phyloP scores from a whole-genome alignment of 257 asterid species.

The Dorcoceras hygrometricum region DNA sequence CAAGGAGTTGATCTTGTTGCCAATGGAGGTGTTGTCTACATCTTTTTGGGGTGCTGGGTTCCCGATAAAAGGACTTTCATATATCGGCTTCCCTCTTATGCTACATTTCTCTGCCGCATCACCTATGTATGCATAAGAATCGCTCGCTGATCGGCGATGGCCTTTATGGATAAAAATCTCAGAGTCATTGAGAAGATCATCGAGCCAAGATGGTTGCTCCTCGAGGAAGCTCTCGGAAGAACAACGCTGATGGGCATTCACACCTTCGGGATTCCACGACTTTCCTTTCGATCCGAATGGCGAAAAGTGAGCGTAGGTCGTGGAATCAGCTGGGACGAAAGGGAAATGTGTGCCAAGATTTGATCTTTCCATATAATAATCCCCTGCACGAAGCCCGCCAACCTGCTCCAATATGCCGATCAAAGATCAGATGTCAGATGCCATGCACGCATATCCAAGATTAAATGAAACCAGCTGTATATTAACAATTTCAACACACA shows the following conservation, averaged over 20 bases:
- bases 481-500: background rate
- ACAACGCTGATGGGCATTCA: conserved; percentile 45
- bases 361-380: conserved; percentile 32
- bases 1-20: conserved; percentile 22
- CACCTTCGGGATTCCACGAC: conserved; percentile 23
- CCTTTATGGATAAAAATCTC: conserved; percentile 32
- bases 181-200: conserved; percentile 68
- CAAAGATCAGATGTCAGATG: background rate
- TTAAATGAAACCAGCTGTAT: background rate
- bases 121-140: conserved; percentile 53
- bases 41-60: conserved; percentile 20
- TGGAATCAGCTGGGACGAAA: conserved; percentile 22
- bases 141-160: conserved; percentile 75
- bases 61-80: conserved; percentile 21
- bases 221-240: conserved; percentile 64
- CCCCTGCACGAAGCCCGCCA: conserved; percentile 22
- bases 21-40: conserved; percentile 23
- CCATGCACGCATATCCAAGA: background rate
- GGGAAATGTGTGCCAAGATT: conserved; percentile 26
- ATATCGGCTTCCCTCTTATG: conserved; percentile 30
- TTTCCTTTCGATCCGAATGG: conserved; percentile 27
- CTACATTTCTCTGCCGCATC: conserved; percentile 29
- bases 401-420: conserved; percentile 2
- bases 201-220: conserved; percentile 82
- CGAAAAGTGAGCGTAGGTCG: conserved; percentile 23